phyloP scores from a whole-genome alignment of 192 early-diverging fungal genomes.

The Coemansia sp. region DNA sequence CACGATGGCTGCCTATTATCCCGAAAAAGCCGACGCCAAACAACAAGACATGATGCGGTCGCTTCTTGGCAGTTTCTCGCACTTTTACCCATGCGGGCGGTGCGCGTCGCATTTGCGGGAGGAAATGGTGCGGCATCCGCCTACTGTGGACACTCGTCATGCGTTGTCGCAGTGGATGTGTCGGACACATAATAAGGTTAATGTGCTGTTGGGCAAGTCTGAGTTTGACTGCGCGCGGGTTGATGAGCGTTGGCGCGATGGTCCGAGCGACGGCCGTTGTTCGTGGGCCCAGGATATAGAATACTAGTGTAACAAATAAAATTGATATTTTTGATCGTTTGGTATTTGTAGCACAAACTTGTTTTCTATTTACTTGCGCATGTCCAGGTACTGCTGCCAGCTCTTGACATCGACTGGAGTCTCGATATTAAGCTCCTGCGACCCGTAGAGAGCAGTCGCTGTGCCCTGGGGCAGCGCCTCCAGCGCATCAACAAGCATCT shows the following conservation, averaged over 20 bases:
- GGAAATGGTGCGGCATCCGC: slow-evolving; percentile 76
- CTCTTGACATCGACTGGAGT: slow-evolving; percentile 68
- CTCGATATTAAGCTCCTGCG: slow-evolving; percentile 32
- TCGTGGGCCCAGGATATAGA: slow-evolving; percentile 52
- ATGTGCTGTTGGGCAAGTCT: slow-evolving; percentile 81
- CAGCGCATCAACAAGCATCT: slow-evolving; percentile 87
- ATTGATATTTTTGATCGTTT: no score
- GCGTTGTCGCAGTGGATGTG: slow-evolving; percentile 87
- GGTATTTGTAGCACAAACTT: no score
- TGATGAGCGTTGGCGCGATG: slow-evolving; percentile 89
- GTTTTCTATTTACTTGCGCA: slow-evolving; percentile 30
- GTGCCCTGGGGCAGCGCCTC: slow-evolving; percentile 55
- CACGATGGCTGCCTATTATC: slow-evolving; percentile 97
- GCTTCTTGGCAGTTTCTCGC: slow-evolving; percentile 72
- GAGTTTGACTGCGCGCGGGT: slow-evolving; percentile 93
- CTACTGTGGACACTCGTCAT: slow-evolving; percentile 66
- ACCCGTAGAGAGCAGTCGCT: slow-evolving; percentile 24
- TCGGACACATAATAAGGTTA: slow-evolving; percentile 91
- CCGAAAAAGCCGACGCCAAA: slow-evolving; percentile 20
- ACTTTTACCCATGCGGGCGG: slow-evolving; percentile 89
- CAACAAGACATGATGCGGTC: slow-evolving; percentile 58
- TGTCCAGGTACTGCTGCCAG: slow-evolving; percentile 69
- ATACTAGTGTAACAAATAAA: slow-evolving; percentile 5
- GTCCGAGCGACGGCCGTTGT: slow-evolving; percentile 72
- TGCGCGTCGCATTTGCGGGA: slow-evolving; percentile 84